Evolutionary conservation across 169 alveolate species (phyloP), one percentile per base, ranked within the genome.

Genomic region (Plasmodium coatneyi): DNA sequence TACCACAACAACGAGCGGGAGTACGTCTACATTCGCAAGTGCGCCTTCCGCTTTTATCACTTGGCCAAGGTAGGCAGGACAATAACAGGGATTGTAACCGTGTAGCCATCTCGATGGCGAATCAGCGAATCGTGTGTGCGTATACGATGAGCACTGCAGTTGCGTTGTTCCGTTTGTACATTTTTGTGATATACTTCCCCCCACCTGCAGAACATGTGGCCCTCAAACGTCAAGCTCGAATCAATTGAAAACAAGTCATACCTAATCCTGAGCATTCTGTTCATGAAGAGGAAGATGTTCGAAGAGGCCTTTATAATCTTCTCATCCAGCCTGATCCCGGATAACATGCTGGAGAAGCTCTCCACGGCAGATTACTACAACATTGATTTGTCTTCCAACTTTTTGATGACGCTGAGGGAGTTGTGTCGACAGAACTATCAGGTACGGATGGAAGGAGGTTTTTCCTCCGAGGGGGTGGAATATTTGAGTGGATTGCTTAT

Each of bases 21-120:
- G 66, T 91, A 91, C 76, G 79, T 39, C 16, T 81, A 91, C 52
- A 91, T 91, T 19, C 91, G 95, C 25, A 91, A 91, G 46, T 91
- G 95, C 56, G 95, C 95, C 66, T 91, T 91, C 82, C 56, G 95
- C 25, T 91, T 91, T 91, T 91, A 70, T 30, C 95, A 91, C 79
- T 52, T 91, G 54, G 95, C 95, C 5, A 91, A 54, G 84, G 95
- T 91, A 70, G 66, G 78, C 7, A 0, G 3, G n/a, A 4, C 19
- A 49, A 5, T 0, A 49, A 49, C 22, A 3, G 22, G 7, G 60
- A 12, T 12, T 10, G 19, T 5, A 0, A 14, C 14, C 60, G 60
- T 1, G 22, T 9, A 14, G 19, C 60, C 1, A 49, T 49, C 7
- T 6, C 60, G 60, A 1, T 49, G 60, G n/a, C 3, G 16, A 12